Conservation (phyloP, 1,284 basidiomycete genomes). For the Ceratorhiza oryzae-sativae region DNA sequence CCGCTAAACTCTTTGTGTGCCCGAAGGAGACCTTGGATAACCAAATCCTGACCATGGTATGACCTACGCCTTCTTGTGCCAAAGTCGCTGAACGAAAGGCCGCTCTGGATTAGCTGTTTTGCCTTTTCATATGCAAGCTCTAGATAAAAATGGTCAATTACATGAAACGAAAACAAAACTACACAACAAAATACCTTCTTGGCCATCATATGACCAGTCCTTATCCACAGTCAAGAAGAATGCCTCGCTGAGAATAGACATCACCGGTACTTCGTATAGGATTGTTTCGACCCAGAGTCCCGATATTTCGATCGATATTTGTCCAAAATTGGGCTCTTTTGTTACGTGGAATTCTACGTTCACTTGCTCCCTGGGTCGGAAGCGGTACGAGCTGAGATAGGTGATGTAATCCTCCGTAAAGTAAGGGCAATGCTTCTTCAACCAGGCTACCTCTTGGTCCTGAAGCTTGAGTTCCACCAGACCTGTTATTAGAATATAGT, state of each 20-base stretch:
- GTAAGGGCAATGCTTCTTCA: conserved; percentile 76
- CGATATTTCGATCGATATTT: conserved; percentile 73
- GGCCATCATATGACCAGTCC: conserved; percentile 85
- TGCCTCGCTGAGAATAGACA: conserved; percentile 85
- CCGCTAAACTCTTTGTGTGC: conserved; percentile 64
- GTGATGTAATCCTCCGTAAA: conserved; percentile 77
- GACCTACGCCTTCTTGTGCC: conserved; percentile 90
- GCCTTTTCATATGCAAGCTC: conserved; percentile 76
- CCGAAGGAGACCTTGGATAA: conserved; percentile 72
- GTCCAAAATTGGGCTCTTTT: conserved; percentile 61
- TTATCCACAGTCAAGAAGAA: conserved; percentile 74
- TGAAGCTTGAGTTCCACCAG: conserved; percentile 72
- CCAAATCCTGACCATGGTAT: conserved; percentile 78
- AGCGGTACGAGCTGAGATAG: conserved; percentile 73
- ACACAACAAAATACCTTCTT: conserved; percentile 62
- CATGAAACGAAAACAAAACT: not conserved
- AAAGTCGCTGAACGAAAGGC: conserved; percentile 88
- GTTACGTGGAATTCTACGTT: conserved; percentile 67
- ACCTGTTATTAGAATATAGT: conserved; percentile 55
- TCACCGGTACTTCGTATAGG: conserved; percentile 94
- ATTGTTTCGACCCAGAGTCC: conserved; percentile 93
- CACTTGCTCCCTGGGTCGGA: conserved; percentile 82
- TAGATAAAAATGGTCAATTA: conserved; percentile 53
- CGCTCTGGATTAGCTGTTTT: conserved; percentile 66
- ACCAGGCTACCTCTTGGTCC: conserved; percentile 70